phyloP scores from a whole-genome alignment of 2,329 filamentous ascomycete species.

The Talaromyces sp. region DNA sequence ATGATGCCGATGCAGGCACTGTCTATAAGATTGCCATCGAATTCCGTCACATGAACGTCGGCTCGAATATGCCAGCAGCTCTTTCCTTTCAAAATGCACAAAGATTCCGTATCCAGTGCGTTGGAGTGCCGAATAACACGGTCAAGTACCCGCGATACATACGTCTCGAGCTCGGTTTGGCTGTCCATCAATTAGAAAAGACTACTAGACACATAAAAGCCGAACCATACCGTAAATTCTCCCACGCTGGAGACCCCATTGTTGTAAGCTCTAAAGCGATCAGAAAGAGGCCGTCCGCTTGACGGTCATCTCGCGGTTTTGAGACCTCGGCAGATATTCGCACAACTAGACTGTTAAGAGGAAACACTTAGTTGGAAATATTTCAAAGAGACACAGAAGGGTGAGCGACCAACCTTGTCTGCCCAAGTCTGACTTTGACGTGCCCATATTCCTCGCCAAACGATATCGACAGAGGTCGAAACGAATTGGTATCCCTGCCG shows the following conservation, averaged over 20 bases:
- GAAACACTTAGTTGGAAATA: conserved; percentile 20
- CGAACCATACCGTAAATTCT: conserved; percentile 61
- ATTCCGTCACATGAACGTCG: conserved; percentile 84
- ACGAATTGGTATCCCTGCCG: conserved; percentile 73
- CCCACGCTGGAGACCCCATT: conserved; percentile 86
- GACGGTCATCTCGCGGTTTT: conserved; percentile 77
- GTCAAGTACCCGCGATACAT: conserved; percentile 83
- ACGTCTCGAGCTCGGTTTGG: conserved; percentile 74
- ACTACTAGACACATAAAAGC: neutral
- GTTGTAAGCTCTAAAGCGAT: conserved; percentile 87
- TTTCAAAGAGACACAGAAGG: neutral
- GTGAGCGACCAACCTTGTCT: conserved; percentile 63
- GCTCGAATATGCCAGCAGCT: conserved; percentile 90
- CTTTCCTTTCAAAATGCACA: conserved; percentile 83
- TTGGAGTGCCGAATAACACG: conserved; percentile 89
- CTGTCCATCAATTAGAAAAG: conserved; percentile 32
- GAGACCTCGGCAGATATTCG: conserved; percentile 85
- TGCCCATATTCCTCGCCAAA: conserved; percentile 92
- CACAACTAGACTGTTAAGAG: conserved; percentile 61
- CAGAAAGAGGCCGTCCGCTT: conserved; percentile 91
- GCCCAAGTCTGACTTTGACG: conserved; percentile 79
- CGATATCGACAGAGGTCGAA: conserved; percentile 66
- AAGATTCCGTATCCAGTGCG: conserved; percentile 88
- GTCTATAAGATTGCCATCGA: conserved; percentile 87
- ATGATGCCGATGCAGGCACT: conserved; percentile 80